A percentile compares a stretch with the other conserved stretches of the same genome.
Conservation (phyloP, 257 asterid species). For the Linaria vulgaris region DNA sequence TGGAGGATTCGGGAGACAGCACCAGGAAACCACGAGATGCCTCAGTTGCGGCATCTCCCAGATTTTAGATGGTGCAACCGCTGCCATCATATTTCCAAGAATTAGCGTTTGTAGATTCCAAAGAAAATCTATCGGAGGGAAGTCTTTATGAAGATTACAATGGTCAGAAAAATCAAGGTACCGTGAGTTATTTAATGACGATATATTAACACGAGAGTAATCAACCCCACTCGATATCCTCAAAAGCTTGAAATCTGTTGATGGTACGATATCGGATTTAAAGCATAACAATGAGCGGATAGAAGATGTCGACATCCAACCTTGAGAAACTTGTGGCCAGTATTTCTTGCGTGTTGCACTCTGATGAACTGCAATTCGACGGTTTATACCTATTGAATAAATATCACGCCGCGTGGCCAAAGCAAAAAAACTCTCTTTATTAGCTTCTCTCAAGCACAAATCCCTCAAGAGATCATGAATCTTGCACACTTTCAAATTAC, state of each 20-base stretch:
- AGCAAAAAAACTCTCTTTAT: neutral
- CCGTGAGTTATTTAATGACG: neutral
- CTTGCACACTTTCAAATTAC: neutral
- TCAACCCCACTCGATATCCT: neutral
- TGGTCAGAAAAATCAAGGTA: neutral
- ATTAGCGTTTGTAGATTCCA: conserved; percentile 17
- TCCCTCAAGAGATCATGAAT: conserved; percentile 12
- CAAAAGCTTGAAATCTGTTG: neutral
- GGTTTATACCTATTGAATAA: neutral
- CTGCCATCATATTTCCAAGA: neutral
- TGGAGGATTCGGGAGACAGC: conserved; percentile 22
- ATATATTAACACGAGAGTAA: neutral
- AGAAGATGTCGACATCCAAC: neutral
- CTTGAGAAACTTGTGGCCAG: neutral
- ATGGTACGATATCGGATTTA: neutral
- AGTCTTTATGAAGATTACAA: neutral
- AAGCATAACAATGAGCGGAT: neutral
- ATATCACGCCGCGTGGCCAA: neutral
- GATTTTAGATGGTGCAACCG: neutral
- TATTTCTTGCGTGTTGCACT: neutral
- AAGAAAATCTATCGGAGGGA: neutral
- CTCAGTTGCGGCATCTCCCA: conserved; percentile 24
- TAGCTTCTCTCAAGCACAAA: conserved; percentile 11
- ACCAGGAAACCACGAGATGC: neutral
- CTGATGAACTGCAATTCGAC: neutral